Conservation (phyloP, 352 stramenopile species). For the Pythium sukuiense region DNA sequence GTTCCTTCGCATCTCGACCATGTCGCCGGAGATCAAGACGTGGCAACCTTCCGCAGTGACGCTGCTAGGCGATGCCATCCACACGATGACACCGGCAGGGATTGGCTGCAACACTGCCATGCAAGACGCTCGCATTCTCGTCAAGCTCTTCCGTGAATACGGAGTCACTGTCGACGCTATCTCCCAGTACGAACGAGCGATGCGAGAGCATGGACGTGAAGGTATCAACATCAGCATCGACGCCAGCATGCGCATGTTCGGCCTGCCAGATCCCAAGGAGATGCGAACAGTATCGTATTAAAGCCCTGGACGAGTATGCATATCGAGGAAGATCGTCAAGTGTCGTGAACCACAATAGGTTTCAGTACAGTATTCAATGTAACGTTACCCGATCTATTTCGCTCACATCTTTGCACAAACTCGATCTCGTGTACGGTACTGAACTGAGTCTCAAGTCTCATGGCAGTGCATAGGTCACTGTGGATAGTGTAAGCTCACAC, state of each 20-base stretch:
- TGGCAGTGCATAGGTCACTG: too few relatives aligned
- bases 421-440: too few relatives aligned
- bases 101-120: constrained; percentile 65
- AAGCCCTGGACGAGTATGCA: too few relatives aligned
- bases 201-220: constrained; percentile 55
- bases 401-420: too few relatives aligned
- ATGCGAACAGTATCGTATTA: constrained; percentile 43
- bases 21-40: constrained; percentile 48
- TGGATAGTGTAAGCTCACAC: too few relatives aligned
- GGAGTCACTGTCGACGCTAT: constrained; percentile 55
- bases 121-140: constrained; percentile 48
- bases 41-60: constrained; percentile 55
- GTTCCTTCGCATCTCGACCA: constrained; percentile 66
- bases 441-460: too few relatives aligned
- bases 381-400: too few relatives aligned
- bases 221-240: constrained; percentile 46
- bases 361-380: too few relatives aligned
- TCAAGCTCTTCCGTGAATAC: constrained; percentile 41
- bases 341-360: too few relatives aligned
- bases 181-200: constrained; percentile 48
- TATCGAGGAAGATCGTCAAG: too few relatives aligned
- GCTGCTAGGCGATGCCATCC: constrained; percentile 56
- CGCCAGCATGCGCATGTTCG: constrained; percentile 47
- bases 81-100: constrained; percentile 63
- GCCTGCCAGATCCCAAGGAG: constrained; percentile 38